Evolutionary conservation across 371 early-diverging fungal genomes (phyloP), one percentile per base, ranked within the genome.

Genomic region (Mucor racemosus): DNA sequence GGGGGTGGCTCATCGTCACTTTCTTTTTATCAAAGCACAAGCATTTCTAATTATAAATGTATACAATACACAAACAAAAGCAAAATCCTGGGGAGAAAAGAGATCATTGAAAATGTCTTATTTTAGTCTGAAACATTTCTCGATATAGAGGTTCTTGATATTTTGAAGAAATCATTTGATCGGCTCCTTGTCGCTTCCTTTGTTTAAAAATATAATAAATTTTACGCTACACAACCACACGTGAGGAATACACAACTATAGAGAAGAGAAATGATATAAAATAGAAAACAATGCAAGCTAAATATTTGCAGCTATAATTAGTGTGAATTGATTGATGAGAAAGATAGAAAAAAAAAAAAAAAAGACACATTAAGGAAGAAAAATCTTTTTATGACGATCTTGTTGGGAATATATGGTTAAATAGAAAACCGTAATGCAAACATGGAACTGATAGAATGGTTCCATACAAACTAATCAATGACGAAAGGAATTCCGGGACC

Each of bases 41-140:
- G 50, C 26, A 50, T 50, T 9, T 50, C 50, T 44, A 44, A 44
- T 17, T 17, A 44, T 44, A 44, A n/a, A 44, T 6, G 5, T 7
- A 17, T n/a, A 44, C 17, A 26, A 3, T 26, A 50, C 11, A 26
- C 11, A 50, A 50, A 50, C 26, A 50, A 50, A 50, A 50, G 50
- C 8, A 19, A 19, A 50, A 50, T 11, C 11, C 11, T 50, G 50
- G 10, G 13, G 26, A 26, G 26, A 26, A 1, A 46, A 7, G 4
- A 26, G 19, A 50, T 26, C 19, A 50, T 13, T 10, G 19, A 21
- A 50, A 19, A 26, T 10, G 26, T 3, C 26, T 50, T 50, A 21
- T 21, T 50, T 21, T 50, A 50, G 50, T 21, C 21, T 50, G 50
- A 50, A 50, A 50, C 50, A 19, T 21, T 50, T 19, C 50, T 50